A percentile compares a stretch with the other conserved stretches of the same genome.
phyloP scores from a whole-genome alignment of 208 protist species.

The Leishmania braziliensis region DNA sequence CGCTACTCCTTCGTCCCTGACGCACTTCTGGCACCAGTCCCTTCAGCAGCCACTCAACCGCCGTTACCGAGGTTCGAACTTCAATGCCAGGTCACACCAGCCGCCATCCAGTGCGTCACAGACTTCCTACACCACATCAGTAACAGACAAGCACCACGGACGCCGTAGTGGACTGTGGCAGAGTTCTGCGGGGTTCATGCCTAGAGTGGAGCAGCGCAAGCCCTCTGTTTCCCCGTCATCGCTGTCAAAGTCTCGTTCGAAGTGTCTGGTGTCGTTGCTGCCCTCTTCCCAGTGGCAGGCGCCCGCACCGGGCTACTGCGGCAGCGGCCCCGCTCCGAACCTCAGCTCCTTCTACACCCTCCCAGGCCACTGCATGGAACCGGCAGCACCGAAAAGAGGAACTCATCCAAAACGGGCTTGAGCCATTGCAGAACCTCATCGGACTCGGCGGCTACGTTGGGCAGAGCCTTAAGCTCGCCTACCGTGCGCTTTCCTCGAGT shows the following conservation, averaged over 20 bases:
- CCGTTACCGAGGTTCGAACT: constrained; percentile 6
- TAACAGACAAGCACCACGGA: neutral
- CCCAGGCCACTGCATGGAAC: neutral
- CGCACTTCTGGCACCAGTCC: constrained; percentile 12
- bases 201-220: neutral
- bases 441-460: constrained; percentile 28
- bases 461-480: constrained; percentile 16
- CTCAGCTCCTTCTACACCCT: neutral
- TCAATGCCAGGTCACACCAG: neutral
- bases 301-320: neutral
- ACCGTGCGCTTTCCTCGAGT: constrained; percentile 15
- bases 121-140: neutral
- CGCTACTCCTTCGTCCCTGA: constrained; percentile 19
- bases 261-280: neutral
- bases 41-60: constrained; percentile 17
- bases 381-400: constrained; percentile 26
- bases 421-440: constrained; percentile 35
- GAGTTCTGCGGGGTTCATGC: neutral
- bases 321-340: neutral
- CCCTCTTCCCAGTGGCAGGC: neutral
- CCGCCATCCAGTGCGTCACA: neutral
- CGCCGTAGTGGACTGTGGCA: neutral
- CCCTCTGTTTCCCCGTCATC: neutral
- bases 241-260: neutral
- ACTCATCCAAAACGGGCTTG: constrained; percentile 19